These are phyloP conservation scores for Arthrobotrys megalospora DNA, from an alignment of 2,329 filamentous ascomycete species.

Conservation along the genomic window DNA sequence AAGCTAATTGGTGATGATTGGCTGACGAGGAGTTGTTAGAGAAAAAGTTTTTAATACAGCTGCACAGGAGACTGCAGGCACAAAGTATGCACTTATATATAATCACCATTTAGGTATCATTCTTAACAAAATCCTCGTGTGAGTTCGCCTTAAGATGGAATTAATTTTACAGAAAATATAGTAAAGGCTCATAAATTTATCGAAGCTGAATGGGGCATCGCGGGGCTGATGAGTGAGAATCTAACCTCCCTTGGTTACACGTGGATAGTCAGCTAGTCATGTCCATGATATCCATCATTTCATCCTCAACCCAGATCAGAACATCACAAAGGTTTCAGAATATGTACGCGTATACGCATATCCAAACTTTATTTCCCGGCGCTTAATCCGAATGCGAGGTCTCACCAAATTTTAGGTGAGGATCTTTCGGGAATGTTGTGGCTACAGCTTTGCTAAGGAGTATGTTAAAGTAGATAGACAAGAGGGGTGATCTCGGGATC, in stretches of 20 bases:
- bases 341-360: slow-evolving; percentile 8
- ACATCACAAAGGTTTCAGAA: background rate
- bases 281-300: background rate
- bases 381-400: no score
- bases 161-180: background rate
- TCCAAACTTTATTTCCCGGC: slow-evolving; percentile 4
- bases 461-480: no score
- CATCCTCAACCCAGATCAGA: background rate
- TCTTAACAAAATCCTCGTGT: background rate
- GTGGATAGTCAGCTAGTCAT: no score
- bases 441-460: no score
- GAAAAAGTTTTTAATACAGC: background rate
- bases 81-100: background rate
- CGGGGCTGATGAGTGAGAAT: background rate
- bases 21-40: background rate
- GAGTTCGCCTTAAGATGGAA: background rate
- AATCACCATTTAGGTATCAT: no score
- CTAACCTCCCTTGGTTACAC: background rate
- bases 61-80: background rate
- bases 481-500: no score
- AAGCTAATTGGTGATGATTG: background rate
- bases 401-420: no score
- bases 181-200: background rate
- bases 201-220: background rate
- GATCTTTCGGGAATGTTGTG: no score